Conservation (phyloP, 768 basidiomycete species). For the Serendipita indica region DNA sequence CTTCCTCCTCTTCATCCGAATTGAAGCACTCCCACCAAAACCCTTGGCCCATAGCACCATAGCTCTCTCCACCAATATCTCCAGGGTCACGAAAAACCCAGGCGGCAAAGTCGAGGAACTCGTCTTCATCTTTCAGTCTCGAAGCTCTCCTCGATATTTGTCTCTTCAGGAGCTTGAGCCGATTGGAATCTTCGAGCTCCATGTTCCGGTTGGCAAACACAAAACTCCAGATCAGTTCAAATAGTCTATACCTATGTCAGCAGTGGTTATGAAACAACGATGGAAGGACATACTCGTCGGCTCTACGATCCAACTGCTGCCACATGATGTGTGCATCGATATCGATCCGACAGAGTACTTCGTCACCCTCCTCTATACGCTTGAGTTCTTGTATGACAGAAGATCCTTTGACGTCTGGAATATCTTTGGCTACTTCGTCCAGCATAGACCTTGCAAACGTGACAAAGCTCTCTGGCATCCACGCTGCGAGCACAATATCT, state of each 20-base stretch:
- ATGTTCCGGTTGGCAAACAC: not conserved
- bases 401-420: too few species aligned
- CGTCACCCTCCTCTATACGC: not conserved
- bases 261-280: not conserved
- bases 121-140: not conserved
- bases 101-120: not conserved
- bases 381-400: not conserved
- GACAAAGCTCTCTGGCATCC: not conserved
- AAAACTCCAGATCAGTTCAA: not conserved
- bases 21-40: not conserved
- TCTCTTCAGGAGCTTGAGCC: not conserved
- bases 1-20: not conserved
- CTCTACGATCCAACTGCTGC: not conserved
- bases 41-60: not conserved
- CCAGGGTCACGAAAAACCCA: slow-evolving; percentile 1
- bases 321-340: not conserved
- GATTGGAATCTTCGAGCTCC: not conserved
- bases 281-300: not conserved
- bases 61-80: not conserved
- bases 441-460: not conserved
- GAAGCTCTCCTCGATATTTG: not conserved
- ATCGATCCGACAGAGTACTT: not conserved
- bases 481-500: slow-evolving; percentile 2
- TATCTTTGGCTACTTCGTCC: not conserved
- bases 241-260: not conserved